Evolutionary conservation across 768 basidiomycete genomes (phyloP), one percentile per base, ranked within the genome.

Genomic region (Lyophyllum decastes): DNA sequence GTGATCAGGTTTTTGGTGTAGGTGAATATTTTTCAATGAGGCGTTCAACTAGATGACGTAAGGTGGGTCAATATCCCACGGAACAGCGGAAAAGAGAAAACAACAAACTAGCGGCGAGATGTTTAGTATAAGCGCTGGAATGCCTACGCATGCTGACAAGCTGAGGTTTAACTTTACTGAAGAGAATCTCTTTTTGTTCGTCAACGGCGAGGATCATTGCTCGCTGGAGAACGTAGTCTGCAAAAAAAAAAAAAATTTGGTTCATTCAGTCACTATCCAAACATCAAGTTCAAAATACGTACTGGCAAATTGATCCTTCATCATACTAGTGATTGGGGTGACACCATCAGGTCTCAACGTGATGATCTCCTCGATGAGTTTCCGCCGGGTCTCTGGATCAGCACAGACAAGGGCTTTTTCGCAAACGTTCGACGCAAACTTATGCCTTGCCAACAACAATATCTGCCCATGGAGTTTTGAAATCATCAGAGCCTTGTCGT

Each of bases 391-490:
- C 10, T 88, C 86, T 0, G 78, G 33, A 53, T 85, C 82, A 0
- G 90, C 85, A 33, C 80, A 85, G 26, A 86, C 70, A 34, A 96
- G 80, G 5, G 93, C 94, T 72, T 94, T 95, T 74, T 96, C 95
- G 70, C 90, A 91, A 19, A 98, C 96, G 66, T 99, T 98, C 5
- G 95, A 97, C 5, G 94, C 95, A 66, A 92, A 96, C 69, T 96
- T 96, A 70, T 94, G 93, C 52, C 87, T 83, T 0, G 93, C 83
- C 81, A 95, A 85, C 59, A 79, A 77, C 43, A 95, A 70, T 70
- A 98, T 82, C 65, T 92, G 88, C 2, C 92, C 92, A 9, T 80
- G 83, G 50, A 98, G 79, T 62, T 85, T 84, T 14, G 76, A 72
- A 54, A 94, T 78, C 35, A 97, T 82, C 54, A 81, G 73, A 2